Conservation (phyloP, 768 basidiomycete genomes). For the Rhizopogon salebrosus region DNA sequence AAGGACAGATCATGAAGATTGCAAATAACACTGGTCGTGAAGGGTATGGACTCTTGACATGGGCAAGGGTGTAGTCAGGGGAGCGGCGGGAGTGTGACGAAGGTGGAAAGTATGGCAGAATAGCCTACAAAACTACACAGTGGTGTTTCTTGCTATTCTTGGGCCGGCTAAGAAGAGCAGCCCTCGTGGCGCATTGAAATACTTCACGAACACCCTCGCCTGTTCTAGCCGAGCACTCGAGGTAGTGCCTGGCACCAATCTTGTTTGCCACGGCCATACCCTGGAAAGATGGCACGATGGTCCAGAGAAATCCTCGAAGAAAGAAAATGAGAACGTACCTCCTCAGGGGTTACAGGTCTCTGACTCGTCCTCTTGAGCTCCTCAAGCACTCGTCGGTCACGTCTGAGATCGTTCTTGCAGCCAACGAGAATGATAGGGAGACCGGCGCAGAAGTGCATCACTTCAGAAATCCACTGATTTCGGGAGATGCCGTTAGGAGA, state of each 20-base stretch:
- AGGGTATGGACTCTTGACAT: conserved; percentile 30
- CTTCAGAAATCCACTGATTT: conserved; percentile 93
- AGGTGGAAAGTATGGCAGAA: conserved; percentile 10
- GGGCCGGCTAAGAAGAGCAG: conserved; percentile 69
- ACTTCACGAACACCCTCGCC: conserved; percentile 98
- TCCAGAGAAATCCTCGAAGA: neutral
- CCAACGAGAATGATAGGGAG: conserved; percentile 96
- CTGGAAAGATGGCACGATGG: conserved; percentile 34
- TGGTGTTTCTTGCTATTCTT: conserved; percentile 36
- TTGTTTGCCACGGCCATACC: conserved; percentile 93
- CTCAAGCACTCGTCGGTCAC: conserved; percentile 89
- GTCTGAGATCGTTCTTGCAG: conserved; percentile 97
- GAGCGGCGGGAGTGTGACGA: conserved; percentile 9
- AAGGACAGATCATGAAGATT: conserved; percentile 34
- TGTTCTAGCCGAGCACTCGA: conserved; percentile 95
- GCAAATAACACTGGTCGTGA: conserved; percentile 31
- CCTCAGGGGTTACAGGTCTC: conserved; percentile 89
- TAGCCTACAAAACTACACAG: conserved; percentile 42
- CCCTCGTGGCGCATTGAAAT: conserved; percentile 95
- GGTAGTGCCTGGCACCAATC: conserved; percentile 94
- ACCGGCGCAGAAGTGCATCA: conserved; percentile 94
- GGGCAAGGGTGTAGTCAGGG: conserved; percentile 8
- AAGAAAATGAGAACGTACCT: conserved; percentile 43
- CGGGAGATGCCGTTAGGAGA: conserved; percentile 5
- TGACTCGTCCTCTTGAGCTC: conserved; percentile 93